phyloP scores from a whole-genome alignment of 2,329 filamentous ascomycete species.

The Monilinia vaccinii-corymbosi region DNA sequence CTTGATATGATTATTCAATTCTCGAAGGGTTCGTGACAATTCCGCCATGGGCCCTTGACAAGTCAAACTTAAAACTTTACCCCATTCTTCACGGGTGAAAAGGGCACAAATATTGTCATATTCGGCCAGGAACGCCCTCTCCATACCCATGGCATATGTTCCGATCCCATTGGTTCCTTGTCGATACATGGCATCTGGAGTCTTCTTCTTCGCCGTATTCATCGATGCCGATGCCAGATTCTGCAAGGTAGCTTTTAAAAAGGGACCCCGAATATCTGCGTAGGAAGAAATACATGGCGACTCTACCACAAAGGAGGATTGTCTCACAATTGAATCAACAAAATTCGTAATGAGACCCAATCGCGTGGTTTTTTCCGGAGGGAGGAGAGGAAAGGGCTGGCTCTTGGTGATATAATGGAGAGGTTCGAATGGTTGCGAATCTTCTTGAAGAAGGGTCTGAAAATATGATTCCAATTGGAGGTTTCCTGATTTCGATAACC shows the following conservation, averaged over 20 bases:
- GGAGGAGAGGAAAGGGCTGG: constrained; percentile 70
- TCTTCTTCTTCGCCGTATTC: constrained; percentile 71
- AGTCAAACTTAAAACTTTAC: constrained; percentile 66
- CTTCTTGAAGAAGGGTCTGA: constrained; percentile 67
- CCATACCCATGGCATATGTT: constrained; percentile 78
- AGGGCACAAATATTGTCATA: constrained; percentile 85
- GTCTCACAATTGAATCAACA: constrained; percentile 53
- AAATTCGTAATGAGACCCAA: constrained; percentile 73
- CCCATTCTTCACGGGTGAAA: constrained; percentile 80
- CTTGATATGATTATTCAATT: constrained; percentile 85
- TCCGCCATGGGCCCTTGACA: constrained; percentile 72
- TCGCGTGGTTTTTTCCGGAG: constrained; percentile 65
- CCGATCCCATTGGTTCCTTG: constrained; percentile 86
- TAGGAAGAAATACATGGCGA: constrained; percentile 75
- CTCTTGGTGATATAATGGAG: constrained; percentile 89
- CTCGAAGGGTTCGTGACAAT: constrained; percentile 74
- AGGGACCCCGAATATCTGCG: constrained; percentile 75
- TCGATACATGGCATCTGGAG: constrained; percentile 72
- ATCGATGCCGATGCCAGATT: constrained; percentile 83
- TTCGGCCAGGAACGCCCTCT: constrained; percentile 79
- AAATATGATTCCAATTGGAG: constrained; percentile 79
- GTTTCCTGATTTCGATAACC: constrained; percentile 69
- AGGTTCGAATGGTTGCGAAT: constrained; percentile 74
- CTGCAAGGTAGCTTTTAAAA: constrained; percentile 70
- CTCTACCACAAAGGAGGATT: constrained; percentile 41